A percentile compares a stretch with the other conserved stretches of the same genome.
Evolutionary conservation across 306 rosid genomes (phyloP).

Genomic region (Vigna trinervia): DNA sequence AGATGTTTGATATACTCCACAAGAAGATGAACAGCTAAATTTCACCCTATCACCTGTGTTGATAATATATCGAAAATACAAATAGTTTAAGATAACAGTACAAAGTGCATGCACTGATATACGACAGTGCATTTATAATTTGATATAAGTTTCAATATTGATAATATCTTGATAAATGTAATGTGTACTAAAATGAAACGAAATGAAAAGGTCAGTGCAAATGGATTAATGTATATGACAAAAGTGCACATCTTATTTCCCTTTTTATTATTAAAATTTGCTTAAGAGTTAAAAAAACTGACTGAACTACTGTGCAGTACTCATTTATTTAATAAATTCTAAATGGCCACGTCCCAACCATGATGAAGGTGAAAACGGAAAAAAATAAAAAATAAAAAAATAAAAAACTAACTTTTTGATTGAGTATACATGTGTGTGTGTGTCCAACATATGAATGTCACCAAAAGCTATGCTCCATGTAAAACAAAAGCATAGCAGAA

Average conservation of each 20-base stretch:
- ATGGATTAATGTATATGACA: neutral
- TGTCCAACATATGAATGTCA: neutral
- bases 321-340: slow-evolving; percentile 3
- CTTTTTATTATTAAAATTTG: neutral
- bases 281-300: slow-evolving; percentile 17
- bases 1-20: slow-evolving; percentile 58
- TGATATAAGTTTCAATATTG: neutral
- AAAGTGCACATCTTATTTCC: neutral
- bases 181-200: neutral
- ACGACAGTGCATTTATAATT: neutral
- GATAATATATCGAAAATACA: slow-evolving; percentile 39
- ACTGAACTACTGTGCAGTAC: neutral
- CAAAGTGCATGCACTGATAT: neutral
- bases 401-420: neutral
- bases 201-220: neutral
- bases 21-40: slow-evolving; percentile 58
- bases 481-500: neutral
- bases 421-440: neutral
- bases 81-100: slow-evolving; percentile 19
- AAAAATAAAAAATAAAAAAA: no score
- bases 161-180: neutral
- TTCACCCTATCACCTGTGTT: slow-evolving; percentile 85
- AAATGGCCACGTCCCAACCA: neutral
- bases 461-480: slow-evolving; percentile 9
- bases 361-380: neutral